Conservation (phyloP, 495 filamentous ascomycete genomes). For the Hypoxylon cercidicola region DNA sequence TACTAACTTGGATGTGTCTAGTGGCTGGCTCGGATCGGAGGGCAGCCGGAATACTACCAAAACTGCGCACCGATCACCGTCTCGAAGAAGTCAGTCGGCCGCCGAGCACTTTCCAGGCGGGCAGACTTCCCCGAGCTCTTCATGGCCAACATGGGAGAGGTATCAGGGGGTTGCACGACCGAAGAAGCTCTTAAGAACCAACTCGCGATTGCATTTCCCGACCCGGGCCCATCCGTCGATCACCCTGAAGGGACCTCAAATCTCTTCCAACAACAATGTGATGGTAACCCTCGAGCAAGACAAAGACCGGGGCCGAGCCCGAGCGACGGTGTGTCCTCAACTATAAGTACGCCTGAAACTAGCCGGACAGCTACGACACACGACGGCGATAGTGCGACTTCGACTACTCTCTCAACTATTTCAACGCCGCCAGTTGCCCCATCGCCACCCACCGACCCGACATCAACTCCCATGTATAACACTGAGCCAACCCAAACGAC, state of each 20-base stretch:
- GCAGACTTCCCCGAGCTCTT: slow-evolving; percentile 29
- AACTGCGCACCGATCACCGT: slow-evolving; percentile 83
- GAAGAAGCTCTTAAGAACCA: slow-evolving; percentile 56
- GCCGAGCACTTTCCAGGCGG: slow-evolving; percentile 12
- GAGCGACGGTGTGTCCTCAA: not conserved
- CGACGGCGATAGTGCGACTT: not conserved
- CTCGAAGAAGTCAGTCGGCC: slow-evolving; percentile 23
- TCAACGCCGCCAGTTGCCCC: slow-evolving; percentile 1
- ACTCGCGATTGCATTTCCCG: slow-evolving; percentile 41
- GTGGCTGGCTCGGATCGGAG: slow-evolving; percentile 39
- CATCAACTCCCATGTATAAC: slow-evolving; percentile 6
- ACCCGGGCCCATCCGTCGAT: slow-evolving; percentile 38
- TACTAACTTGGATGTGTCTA: slow-evolving; percentile 23
- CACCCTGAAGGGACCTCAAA: slow-evolving; percentile 37
- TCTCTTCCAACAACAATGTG: slow-evolving; percentile 38
- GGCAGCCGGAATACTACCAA: slow-evolving; percentile 73
- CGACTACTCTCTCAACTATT: not conserved
- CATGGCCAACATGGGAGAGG: slow-evolving; percentile 34
- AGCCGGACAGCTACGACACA: not conserved
- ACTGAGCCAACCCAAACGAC: not conserved
- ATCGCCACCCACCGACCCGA: not conserved
- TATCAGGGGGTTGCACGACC: slow-evolving; percentile 32
- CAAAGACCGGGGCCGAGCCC: not conserved
- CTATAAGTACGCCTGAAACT: slow-evolving; percentile 3
- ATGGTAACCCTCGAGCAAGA: slow-evolving; percentile 35